Base-by-base conservation (phyloP, 805 yeast species). In the Starmerella apicola region DNA sequence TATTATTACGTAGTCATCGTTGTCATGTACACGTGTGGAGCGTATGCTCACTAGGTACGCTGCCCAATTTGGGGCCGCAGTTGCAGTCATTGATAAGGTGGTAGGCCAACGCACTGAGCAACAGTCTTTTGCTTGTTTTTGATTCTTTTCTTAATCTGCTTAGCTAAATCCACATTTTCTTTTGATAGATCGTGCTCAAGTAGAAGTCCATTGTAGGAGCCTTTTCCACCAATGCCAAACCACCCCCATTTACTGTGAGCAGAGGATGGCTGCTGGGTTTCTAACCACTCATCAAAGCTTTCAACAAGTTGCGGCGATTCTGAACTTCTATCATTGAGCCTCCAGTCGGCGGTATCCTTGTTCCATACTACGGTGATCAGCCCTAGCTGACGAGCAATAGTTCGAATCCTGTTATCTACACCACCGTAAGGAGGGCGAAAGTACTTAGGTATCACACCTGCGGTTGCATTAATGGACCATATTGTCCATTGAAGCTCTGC, bases 371-470 rank as follows among this genome's bases (percentile, higher is more conserved):
- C 95, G 4, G 81, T 74, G 52, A 78, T 84, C 68, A 88, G 71
- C 0, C 95, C 95, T 58, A 88, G 80, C 59, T 78, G 81, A 38
- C 86, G 65, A 13, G 83, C 71, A 39, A 88, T 81, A 2, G 76
- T 63, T 42, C 97, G 65, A 1, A 88, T 80, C 39, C 97, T 65
- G 56, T 85, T 78, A 61, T 88, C 98, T 25, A 83, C 68, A 0
- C 94, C 96, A 1, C 97, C 98, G 56, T 83, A 88, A 1, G 98
- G 98, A 0, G 98, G 98, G 50, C 98, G 71, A 58, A 81, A 88
- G 81, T 88, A 88, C 53, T 78, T 79, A 5, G 98, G 98, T 8
- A 81, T 56, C 52, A 85, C 86, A 21, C 76, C 67, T 0, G 83
- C 81, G 0, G 96, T 85, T 1, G 95, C 95, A 62, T 88, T 86